Evolutionary conservation across 192 early-diverging fungal species (phyloP).

Genomic region (Oehlia diaphana): DNA sequence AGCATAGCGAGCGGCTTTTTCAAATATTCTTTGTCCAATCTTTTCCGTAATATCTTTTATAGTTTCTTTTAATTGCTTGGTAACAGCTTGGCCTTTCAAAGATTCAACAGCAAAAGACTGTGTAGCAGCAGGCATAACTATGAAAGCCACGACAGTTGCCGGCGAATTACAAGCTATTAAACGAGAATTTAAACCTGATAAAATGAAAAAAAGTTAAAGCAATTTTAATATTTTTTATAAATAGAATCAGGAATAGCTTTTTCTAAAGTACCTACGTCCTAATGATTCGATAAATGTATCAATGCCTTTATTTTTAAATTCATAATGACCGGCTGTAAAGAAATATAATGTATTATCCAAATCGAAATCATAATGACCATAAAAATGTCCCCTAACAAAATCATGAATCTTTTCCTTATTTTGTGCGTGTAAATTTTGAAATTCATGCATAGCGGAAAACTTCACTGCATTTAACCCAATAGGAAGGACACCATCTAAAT

Average conservation of each 20-base stretch:
- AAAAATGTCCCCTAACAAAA: conserved; percentile 97
- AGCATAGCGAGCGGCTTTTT: conserved; percentile 67
- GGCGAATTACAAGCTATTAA: conserved; percentile 80
- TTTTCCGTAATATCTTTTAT: conserved; percentile 81
- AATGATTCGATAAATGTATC: conserved; percentile 97
- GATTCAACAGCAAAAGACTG: conserved; percentile 95
- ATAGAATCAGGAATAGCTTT: neutral
- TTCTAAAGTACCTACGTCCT: conserved; percentile 63
- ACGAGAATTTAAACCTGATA: conserved; percentile 78
- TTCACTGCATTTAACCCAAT: conserved; percentile 97
- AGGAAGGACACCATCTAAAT: conserved; percentile 87
- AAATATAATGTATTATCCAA: conserved; percentile 96
- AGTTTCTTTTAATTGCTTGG: conserved; percentile 89
- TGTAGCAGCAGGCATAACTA: conserved; percentile 90
- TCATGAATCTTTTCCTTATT: conserved; percentile 94
- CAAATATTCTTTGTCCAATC: conserved; percentile 88
- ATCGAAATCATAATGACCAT: conserved; percentile 96
- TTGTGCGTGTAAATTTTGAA: conserved; percentile 94
- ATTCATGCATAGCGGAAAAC: conserved; percentile 96
- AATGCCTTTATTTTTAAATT: conserved; percentile 96
- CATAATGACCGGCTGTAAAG: conserved; percentile 95
- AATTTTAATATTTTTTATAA: neutral
- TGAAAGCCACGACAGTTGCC: conserved; percentile 93
- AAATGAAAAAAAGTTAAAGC: neutral
- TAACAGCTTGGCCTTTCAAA: conserved; percentile 94